Conservation (phyloP, 805 yeast species). For the Grigorovia yakushimaensis region DNA sequence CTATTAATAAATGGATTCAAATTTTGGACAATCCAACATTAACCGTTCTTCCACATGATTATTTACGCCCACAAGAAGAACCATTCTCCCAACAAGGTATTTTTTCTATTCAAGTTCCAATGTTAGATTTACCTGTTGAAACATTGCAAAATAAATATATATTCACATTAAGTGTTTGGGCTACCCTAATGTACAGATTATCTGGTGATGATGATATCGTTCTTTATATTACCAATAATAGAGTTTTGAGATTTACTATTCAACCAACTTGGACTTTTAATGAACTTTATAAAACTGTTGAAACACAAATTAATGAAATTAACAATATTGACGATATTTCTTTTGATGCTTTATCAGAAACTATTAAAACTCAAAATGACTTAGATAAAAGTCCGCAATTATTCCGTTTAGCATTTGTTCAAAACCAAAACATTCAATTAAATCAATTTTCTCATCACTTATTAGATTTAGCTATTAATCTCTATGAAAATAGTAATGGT, state of each 20-base stretch:
- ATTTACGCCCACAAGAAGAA: conserved; percentile 61
- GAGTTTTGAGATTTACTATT: conserved; percentile 52
- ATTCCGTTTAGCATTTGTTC: conserved; percentile 39
- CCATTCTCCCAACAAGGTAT: conserved; percentile 55
- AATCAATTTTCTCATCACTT: conserved; percentile 29
- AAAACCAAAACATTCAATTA: conserved; percentile 33
- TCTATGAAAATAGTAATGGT: conserved; percentile 9
- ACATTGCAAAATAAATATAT: conserved; percentile 31
- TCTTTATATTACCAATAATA: conserved; percentile 41
- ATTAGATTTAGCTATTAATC: conserved; percentile 36
- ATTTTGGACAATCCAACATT: conserved; percentile 71
- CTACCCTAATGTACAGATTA: conserved; percentile 62
- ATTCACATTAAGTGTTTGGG: conserved; percentile 54
- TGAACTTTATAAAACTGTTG: conserved; percentile 38
- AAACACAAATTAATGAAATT: conserved; percentile 30
- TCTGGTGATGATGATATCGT: conserved; percentile 93
- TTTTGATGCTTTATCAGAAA: conserved; percentile 46
- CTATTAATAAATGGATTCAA: conserved; percentile 41
- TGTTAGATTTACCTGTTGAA: conserved; percentile 20
- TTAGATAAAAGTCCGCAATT: conserved; percentile 52
- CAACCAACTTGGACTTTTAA: conserved; percentile 45
- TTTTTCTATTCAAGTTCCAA: conserved; percentile 27
- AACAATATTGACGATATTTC: conserved; percentile 28
- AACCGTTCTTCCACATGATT: conserved; percentile 84
- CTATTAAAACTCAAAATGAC: conserved; percentile 39